phyloP scores from a whole-genome alignment of 352 stramenopile species.

The Phytopythium kandeliae region DNA sequence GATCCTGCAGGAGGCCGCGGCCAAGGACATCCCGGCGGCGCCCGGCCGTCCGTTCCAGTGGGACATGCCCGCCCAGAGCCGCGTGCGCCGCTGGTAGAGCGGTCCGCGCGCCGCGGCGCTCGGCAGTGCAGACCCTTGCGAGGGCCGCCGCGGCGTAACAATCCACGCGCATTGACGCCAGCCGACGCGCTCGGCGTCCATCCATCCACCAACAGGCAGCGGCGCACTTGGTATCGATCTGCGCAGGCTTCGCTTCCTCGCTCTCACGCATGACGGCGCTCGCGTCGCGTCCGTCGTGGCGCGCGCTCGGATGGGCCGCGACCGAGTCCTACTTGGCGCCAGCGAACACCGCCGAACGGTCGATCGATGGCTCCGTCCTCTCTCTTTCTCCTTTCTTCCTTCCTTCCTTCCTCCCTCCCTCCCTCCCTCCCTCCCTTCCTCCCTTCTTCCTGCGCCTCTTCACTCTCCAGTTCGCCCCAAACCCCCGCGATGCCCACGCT shows the following conservation, averaged over 20 bases:
- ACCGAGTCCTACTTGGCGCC: neutral
- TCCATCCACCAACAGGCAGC: too few relatives aligned
- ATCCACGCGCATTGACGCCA: too few relatives aligned
- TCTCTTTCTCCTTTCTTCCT: too few relatives aligned
- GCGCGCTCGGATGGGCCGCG: neutral
- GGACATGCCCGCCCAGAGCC: constrained; percentile 58
- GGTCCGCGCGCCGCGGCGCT: neutral
- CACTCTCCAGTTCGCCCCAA: constrained; percentile 1
- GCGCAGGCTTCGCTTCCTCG: too few relatives aligned
- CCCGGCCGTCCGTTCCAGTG: constrained; percentile 65
- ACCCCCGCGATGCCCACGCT: constrained; percentile 13
- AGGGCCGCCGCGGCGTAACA: neutral
- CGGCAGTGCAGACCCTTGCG: neutral
- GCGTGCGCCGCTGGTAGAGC: constrained; percentile 62
- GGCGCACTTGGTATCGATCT: too few relatives aligned
- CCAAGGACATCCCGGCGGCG: constrained; percentile 69
- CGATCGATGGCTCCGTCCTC: too few relatives aligned
- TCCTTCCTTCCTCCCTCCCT: too few relatives aligned
- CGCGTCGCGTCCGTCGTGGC: neutral
- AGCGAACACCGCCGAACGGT: neutral
- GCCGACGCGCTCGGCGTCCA: too few relatives aligned
- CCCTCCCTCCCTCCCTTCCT: too few relatives aligned
- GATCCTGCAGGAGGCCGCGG: constrained; percentile 66
- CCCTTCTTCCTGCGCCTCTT: too few relatives aligned
- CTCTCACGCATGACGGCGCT: too few relatives aligned